Evolutionary conservation across 768 basidiomycete species (phyloP).

Genomic region (Lanmaoa rubissima): DNA sequence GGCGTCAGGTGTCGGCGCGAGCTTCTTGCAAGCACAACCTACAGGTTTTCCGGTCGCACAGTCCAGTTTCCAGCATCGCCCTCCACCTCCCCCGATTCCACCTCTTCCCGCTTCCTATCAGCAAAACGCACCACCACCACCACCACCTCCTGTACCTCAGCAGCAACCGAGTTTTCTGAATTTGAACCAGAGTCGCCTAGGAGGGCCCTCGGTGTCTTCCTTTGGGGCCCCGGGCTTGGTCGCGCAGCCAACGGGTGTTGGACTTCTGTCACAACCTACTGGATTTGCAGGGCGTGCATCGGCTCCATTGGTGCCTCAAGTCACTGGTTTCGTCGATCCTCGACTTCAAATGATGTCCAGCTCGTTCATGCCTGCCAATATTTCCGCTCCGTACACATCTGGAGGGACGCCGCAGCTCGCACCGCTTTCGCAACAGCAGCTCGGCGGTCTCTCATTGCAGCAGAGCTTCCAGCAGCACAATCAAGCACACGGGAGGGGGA

Average conservation of each 20-base stretch:
- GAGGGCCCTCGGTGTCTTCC: conserved; percentile 26
- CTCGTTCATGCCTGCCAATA: conserved; percentile 84
- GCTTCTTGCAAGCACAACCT: conserved; percentile 48
- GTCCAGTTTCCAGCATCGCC: conserved; percentile 35
- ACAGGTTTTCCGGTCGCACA: conserved; percentile 43
- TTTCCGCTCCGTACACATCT: conserved; percentile 55
- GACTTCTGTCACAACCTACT: conserved; percentile 28
- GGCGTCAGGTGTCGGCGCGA: conserved; percentile 25
- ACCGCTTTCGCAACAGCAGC: conserved; percentile 52
- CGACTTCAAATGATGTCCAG: conserved; percentile 86
- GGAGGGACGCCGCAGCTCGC: conserved; percentile 64
- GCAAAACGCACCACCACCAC: conserved; percentile 40
- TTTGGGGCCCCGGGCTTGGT: conserved; percentile 12
- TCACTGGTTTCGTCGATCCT: conserved; percentile 81
- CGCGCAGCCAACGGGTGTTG: conserved; percentile 23
- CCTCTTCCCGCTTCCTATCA: conserved; percentile 63
- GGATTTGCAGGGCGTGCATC: conserved; percentile 50
- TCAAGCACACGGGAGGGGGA: conserved; percentile 63
- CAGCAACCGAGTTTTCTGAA: conserved; percentile 52
- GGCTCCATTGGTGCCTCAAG: conserved; percentile 62
- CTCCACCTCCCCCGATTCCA: conserved; percentile 57
- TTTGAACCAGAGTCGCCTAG: conserved; percentile 49
- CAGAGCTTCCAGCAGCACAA: conserved; percentile 90
- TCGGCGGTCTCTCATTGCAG: conserved; percentile 58
- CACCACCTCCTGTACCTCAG: conserved; percentile 33